Percentiles rank a stretch among this genome's conserved stretches.
phyloP scores from a whole-genome alignment of 2,329 filamentous ascomycete species.

The Alternaria ethzedia region DNA sequence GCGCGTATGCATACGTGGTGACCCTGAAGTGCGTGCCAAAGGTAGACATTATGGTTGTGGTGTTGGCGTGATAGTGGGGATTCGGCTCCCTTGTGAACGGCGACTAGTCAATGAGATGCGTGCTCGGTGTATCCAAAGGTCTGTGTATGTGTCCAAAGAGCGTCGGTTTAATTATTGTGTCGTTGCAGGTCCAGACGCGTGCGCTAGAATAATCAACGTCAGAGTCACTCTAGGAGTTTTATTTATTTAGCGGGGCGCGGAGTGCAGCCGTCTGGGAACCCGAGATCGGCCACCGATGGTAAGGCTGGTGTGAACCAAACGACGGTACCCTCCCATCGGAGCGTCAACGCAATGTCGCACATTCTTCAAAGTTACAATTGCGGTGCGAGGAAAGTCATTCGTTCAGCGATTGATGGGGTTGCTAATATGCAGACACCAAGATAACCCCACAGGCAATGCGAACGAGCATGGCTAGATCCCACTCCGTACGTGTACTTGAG shows the following conservation, averaged over 20 bases:
- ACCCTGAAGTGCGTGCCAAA: slow-evolving; percentile 84
- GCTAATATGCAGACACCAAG: background rate
- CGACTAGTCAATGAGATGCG: background rate
- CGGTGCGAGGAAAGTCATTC: background rate
- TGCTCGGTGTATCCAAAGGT: slow-evolving; percentile 4
- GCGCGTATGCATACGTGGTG: slow-evolving; percentile 69
- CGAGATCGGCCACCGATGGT: slow-evolving; percentile 17
- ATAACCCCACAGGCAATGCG: background rate
- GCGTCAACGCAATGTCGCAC: background rate
- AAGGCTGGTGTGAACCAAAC: background rate
- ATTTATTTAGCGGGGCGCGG: slow-evolving; percentile 31
- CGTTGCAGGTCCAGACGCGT: slow-evolving; percentile 9
- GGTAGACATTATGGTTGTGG: slow-evolving; percentile 63
- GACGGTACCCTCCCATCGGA: background rate
- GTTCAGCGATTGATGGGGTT: background rate
- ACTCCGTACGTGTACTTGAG: background rate
- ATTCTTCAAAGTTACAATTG: background rate
- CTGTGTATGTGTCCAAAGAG: background rate
- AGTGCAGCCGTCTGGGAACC: slow-evolving; percentile 20
- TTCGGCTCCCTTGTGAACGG: slow-evolving; percentile 9
- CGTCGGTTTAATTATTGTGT: background rate
- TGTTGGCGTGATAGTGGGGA: background rate
- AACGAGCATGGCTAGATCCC: background rate
- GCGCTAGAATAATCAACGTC: slow-evolving; percentile 16
- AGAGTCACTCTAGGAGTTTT: slow-evolving; percentile 29